Conservation (phyloP, 208 protist species). For the Trypanosoma congolense region DNA sequence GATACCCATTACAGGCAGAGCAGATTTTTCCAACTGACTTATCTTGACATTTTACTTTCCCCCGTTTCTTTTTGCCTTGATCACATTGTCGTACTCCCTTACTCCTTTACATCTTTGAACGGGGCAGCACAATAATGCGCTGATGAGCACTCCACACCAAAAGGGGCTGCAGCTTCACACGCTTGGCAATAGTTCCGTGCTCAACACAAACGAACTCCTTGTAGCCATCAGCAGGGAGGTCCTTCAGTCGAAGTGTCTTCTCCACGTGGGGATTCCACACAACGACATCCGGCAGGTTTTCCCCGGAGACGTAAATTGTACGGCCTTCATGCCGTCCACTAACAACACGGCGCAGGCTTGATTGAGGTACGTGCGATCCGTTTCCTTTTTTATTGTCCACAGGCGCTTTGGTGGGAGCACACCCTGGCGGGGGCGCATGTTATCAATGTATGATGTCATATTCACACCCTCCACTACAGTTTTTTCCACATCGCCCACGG, state of each 20-base stretch:
- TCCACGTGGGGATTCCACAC: constrained; percentile 84
- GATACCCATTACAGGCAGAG: no score
- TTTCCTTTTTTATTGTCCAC: constrained; percentile 27
- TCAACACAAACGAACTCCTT: constrained; percentile 84
- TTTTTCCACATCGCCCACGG: constrained; percentile 40
- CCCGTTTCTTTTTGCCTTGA: background rate
- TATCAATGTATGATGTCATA: constrained; percentile 62
- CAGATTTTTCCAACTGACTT: no score
- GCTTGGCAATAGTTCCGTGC: constrained; percentile 63
- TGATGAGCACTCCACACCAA: constrained; percentile 15
- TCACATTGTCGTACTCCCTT: background rate
- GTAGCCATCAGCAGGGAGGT: constrained; percentile 77
- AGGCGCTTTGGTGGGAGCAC: constrained; percentile 4
- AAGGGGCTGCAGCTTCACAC: constrained; percentile 15
- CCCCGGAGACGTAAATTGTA: constrained; percentile 35
- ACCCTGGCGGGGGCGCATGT: constrained; percentile 11
- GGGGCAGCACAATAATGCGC: constrained; percentile 1
- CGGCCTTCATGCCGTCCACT: constrained; percentile 31
- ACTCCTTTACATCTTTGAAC: constrained; percentile 9
- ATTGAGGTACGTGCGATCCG: constrained; percentile 76
- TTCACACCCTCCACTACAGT: constrained; percentile 70
- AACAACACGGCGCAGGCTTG: constrained; percentile 45
- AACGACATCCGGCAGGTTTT: constrained; percentile 67
- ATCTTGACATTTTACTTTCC: no score
- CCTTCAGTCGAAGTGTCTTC: constrained; percentile 60